These are phyloP conservation scores for Populus simonii DNA, from an alignment of 345 rosid genomes.

Conservation along the genomic window DNA sequence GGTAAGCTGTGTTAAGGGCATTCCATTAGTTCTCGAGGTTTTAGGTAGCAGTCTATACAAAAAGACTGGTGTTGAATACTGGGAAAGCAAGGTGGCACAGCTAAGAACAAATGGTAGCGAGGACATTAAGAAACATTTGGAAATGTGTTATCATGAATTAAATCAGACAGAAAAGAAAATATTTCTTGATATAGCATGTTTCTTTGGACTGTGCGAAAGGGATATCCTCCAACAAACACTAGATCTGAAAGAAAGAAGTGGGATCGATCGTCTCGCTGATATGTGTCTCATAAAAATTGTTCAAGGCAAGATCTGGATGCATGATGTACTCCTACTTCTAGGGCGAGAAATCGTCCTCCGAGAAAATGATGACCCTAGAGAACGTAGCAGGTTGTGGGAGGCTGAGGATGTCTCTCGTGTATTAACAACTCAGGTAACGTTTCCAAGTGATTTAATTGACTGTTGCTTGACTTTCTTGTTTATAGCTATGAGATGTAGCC, in stretches of 20 bases:
- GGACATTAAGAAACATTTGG: background rate
- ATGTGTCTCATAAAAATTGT: conserved; percentile 3
- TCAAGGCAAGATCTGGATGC: background rate
- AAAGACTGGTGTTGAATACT: background rate
- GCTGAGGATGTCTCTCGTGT: no score
- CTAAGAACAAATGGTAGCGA: background rate
- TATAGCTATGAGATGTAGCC: no score
- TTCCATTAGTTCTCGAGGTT: conserved; percentile 5
- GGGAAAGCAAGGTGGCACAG: background rate
- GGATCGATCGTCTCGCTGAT: background rate
- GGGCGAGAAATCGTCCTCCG: background rate
- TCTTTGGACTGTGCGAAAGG: background rate
- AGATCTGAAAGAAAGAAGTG: background rate
- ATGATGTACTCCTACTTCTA: background rate
- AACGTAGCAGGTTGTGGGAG: background rate
- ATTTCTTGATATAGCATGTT: conserved; percentile 18
- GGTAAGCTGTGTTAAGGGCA: background rate
- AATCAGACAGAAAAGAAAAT: background rate
- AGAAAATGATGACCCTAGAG: background rate
- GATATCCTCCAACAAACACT: background rate
- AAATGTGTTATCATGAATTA: conserved; percentile 5
- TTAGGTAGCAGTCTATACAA: background rate
- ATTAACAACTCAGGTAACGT: no score
- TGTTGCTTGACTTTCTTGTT: no score
- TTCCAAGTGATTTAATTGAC: no score